phyloP scores from a whole-genome alignment of 2,329 filamentous ascomycete species.

The Arthrobotrys sinensis region DNA sequence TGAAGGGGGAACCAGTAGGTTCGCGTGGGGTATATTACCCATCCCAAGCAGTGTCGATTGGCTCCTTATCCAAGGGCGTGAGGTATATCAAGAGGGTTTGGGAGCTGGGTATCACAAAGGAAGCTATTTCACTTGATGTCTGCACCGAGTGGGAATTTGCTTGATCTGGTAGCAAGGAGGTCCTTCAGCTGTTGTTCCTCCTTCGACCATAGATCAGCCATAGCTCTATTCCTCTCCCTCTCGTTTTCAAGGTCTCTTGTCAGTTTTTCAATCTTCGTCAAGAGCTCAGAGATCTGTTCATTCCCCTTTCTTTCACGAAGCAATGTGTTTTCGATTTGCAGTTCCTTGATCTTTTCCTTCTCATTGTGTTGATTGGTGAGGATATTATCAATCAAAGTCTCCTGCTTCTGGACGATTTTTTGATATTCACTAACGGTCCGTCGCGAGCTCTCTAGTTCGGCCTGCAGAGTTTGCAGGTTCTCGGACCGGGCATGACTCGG shows the following conservation, averaged over 20 bases:
- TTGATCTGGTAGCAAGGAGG: slow-evolving; percentile 50
- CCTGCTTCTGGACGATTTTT: slow-evolving; percentile 59
- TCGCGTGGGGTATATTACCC: not conserved
- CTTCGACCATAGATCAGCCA: slow-evolving; percentile 54
- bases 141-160: slow-evolving; percentile 53
- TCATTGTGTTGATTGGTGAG: slow-evolving; percentile 58
- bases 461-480: slow-evolving; percentile 42
- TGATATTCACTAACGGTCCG: slow-evolving; percentile 57
- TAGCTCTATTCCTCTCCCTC: slow-evolving; percentile 47
- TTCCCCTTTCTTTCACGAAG: slow-evolving; percentile 52
- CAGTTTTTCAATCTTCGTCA: slow-evolving; percentile 56
- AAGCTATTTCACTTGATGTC: slow-evolving; percentile 45
- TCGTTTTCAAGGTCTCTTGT: slow-evolving; percentile 58
- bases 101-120: too few species aligned
- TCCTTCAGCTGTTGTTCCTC: slow-evolving; percentile 56
- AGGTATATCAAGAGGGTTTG: not conserved
- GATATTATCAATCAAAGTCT: slow-evolving; percentile 57
- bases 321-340: slow-evolving; percentile 45
- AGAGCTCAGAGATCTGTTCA: slow-evolving; percentile 51
- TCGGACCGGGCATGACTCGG: slow-evolving; percentile 37
- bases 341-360: slow-evolving; percentile 50
- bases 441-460: slow-evolving; percentile 50
- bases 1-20: not conserved
- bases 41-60: not conserved
- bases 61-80: not conserved